phyloP scores from a whole-genome alignment of 2,329 filamentous ascomycete species.

The Geosmithia putterillii region DNA sequence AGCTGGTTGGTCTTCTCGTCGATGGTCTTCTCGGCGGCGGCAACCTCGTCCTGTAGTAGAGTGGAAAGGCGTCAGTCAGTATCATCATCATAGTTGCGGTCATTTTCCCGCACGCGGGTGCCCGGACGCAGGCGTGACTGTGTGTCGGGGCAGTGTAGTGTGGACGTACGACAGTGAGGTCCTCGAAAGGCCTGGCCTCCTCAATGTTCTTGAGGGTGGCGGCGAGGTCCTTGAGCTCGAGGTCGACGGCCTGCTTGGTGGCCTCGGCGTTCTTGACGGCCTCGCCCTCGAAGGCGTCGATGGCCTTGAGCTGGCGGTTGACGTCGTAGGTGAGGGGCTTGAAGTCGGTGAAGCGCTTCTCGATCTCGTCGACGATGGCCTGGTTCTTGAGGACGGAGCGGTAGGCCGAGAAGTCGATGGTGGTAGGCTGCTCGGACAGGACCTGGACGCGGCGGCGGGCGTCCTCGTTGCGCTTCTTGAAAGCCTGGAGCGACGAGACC shows the following conservation, averaged over 20 bases:
- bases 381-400: conserved; percentile 89
- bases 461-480: conserved; percentile 99
- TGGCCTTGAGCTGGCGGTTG: conserved; percentile 87
- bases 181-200: conserved; percentile 87
- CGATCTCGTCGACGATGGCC: conserved; percentile 89
- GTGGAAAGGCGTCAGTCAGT: neutral
- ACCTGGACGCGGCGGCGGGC: conserved; percentile 84
- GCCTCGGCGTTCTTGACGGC: conserved; percentile 93
- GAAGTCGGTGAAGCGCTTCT: conserved; percentile 87
- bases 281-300: conserved; percentile 95
- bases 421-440: conserved; percentile 73
- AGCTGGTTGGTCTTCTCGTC: conserved; percentile 93
- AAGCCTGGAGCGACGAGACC: conserved; percentile 77
- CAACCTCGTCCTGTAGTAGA: conserved; percentile 64
- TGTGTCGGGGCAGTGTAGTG: too few relatives aligned
- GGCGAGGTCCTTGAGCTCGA: conserved; percentile 85
- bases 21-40: conserved; percentile 86
- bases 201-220: conserved; percentile 97
- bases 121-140: too few relatives aligned
- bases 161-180: conserved; percentile 75
- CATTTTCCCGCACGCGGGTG: neutral
- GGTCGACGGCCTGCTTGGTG: conserved; percentile 91
- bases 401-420: conserved; percentile 90
- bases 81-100: conserved; percentile 23
- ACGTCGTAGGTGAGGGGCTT: conserved; percentile 92